phyloP scores from a whole-genome alignment of 495 filamentous ascomycete genomes.

The Lasiosphaeria ovina region DNA sequence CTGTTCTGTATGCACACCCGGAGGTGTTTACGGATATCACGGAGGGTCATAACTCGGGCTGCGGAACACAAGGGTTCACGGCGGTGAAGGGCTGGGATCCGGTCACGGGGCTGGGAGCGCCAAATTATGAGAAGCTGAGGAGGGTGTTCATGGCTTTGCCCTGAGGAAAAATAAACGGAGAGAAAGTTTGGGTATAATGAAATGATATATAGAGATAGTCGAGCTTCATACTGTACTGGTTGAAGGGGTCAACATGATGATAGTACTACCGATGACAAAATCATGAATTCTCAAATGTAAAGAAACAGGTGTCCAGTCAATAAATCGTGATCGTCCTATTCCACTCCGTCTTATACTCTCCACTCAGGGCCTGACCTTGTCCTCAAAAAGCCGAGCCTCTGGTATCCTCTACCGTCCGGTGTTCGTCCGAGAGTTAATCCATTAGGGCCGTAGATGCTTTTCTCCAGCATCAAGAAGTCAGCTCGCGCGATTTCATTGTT shows the following conservation, averaged over 20 bases:
- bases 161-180: not conserved
- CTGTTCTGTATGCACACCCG: conserved; percentile 48
- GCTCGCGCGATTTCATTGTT: too few relatives aligned
- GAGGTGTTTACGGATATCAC: conserved; percentile 50
- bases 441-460: not conserved
- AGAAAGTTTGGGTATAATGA: too few relatives aligned
- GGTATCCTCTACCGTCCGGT: not conserved
- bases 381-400: not conserved
- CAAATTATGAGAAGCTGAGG: conserved; percentile 51
- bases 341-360: not conserved
- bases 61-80: conserved; percentile 48
- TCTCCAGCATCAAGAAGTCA: too few relatives aligned
- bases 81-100: conserved; percentile 54
- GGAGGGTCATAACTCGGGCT: conserved; percentile 47
- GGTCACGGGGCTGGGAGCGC: conserved; percentile 54
- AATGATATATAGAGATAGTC: too few relatives aligned
- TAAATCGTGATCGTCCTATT: not conserved
- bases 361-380: not conserved
- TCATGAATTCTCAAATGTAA: not conserved
- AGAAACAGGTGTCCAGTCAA: not conserved
- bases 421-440: not conserved
- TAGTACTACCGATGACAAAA: too few relatives aligned
- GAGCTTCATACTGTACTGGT: too few relatives aligned
- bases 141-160: conserved; percentile 33
- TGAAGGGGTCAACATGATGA: too few relatives aligned